A percentile compares a stretch with the other conserved stretches of the same genome.
Evolutionary conservation across 805 yeast species (phyloP).

Genomic region (Candida nitratophila): DNA sequence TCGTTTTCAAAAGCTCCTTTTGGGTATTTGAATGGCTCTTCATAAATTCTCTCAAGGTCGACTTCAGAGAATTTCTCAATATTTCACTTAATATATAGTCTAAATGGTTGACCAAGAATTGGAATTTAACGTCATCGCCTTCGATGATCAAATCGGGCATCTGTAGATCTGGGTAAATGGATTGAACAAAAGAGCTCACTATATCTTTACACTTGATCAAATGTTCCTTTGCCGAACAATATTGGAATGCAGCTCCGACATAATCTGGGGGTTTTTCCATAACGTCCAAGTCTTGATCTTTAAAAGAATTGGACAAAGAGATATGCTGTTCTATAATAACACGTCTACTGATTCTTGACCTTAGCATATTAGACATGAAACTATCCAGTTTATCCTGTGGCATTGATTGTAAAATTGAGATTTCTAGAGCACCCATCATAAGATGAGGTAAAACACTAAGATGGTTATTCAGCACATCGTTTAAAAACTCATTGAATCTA

Average conservation of each 20-base stretch:
- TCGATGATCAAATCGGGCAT: slow-evolving; percentile 76
- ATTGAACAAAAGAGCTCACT: slow-evolving; percentile 45
- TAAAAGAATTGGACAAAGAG: slow-evolving; percentile 63
- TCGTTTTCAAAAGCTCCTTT: slow-evolving; percentile 6
- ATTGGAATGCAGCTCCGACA: slow-evolving; percentile 74
- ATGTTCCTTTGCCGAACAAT: slow-evolving; percentile 67
- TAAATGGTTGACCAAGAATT: slow-evolving; percentile 79
- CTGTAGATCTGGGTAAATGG: slow-evolving; percentile 44
- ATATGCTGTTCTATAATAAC: slow-evolving; percentile 89
- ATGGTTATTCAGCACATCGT: slow-evolving; percentile 68
- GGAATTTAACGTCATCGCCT: slow-evolving; percentile 64
- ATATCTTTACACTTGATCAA: slow-evolving; percentile 46
- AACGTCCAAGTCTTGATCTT: slow-evolving; percentile 31
- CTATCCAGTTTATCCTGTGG: slow-evolving; percentile 61
- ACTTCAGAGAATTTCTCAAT: slow-evolving; percentile 76
- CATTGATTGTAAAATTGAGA: slow-evolving; percentile 49
- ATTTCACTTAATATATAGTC: slow-evolving; percentile 85
- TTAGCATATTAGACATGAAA: slow-evolving; percentile 67
- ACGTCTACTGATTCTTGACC: slow-evolving; percentile 85
- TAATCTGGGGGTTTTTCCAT: slow-evolving; percentile 47
- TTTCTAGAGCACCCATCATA: slow-evolving; percentile 89
- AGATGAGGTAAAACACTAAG: slow-evolving; percentile 77
- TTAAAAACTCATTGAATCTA: slow-evolving; percentile 57
- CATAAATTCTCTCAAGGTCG: slow-evolving; percentile 52
- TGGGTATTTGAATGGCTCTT: slow-evolving; percentile 12